Evolutionary conservation across 2,329 filamentous ascomycete genomes (phyloP).

Genomic region (Fusarium protoensiforme): DNA sequence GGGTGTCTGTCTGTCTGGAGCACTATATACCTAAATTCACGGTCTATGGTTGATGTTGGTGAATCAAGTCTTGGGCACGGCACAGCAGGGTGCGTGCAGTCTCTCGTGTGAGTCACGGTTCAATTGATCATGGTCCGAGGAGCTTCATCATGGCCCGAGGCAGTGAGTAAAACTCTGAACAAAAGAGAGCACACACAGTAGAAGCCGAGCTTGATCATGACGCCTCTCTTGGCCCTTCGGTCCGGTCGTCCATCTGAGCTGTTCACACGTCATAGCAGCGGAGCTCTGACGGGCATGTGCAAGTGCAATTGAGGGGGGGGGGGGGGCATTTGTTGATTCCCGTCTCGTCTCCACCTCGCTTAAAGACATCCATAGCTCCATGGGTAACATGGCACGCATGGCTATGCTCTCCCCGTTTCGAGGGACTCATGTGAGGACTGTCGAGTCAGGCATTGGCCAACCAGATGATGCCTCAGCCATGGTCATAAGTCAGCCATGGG

Average conservation of each 20-base stretch:
- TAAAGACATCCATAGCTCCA: background rate
- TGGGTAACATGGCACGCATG: background rate
- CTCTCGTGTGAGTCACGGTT: background rate
- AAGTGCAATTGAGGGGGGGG: conserved; percentile 7
- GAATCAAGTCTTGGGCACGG: conserved; percentile 7
- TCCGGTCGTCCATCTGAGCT: background rate
- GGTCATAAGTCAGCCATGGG: background rate
- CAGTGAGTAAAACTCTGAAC: background rate
- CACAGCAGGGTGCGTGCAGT: background rate
- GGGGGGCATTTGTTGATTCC: background rate
- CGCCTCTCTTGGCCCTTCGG: background rate
- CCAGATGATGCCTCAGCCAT: background rate
- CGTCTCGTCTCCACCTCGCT: conserved; percentile 12
- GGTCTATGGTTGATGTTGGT: conserved; percentile 24
- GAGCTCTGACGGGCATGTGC: conserved; percentile 6
- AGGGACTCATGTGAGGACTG: background rate
- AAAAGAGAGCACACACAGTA: background rate
- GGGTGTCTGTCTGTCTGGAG: conserved; percentile 46
- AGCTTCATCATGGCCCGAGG: background rate
- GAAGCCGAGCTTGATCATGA: background rate
- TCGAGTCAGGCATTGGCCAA: conserved; percentile 18
- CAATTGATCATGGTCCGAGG: background rate
- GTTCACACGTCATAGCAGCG: conserved; percentile 1
- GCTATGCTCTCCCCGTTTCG: background rate
- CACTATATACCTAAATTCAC: conserved; percentile 47